Conservation (phyloP, 768 basidiomycete genomes). For the Ephemerocybe angulata region DNA sequence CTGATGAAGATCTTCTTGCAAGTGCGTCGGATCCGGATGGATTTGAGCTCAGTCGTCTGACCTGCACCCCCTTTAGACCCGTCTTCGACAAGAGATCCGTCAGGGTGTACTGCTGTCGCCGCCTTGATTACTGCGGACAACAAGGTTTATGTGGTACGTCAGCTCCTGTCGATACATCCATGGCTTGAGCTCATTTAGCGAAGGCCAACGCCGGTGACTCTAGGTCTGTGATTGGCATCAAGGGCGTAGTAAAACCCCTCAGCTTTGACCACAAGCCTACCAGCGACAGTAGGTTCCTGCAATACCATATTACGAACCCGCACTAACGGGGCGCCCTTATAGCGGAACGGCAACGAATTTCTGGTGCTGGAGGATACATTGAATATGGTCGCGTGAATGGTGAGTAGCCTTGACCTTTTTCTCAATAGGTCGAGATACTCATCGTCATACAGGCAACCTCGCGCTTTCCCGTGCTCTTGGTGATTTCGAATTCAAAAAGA, state of each 20-base stretch:
- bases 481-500: constrained; percentile 99
- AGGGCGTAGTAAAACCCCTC: constrained; percentile 82
- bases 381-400: constrained; percentile 98
- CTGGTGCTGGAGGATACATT: constrained; percentile 89
- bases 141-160: constrained; percentile 78
- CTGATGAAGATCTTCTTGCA: constrained; percentile 89
- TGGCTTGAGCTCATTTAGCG: constrained; percentile 11
- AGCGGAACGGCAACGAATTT: constrained; percentile 86
- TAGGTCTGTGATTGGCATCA: constrained; percentile 78
- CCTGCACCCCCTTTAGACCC: constrained; percentile 53
- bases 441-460: constrained; percentile 69
- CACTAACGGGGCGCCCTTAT: constrained; percentile 10
- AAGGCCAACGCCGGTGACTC: constrained; percentile 99
- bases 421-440: not conserved
- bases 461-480: constrained; percentile 93
- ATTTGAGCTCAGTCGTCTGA: constrained; percentile 14
- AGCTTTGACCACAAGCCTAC: constrained; percentile 96
- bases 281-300: constrained; percentile 61
- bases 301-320: not conserved
- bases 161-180: too few species aligned
- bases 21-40: constrained; percentile 20
- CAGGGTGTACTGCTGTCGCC: constrained; percentile 94
- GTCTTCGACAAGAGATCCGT: constrained; percentile 83
- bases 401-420: constrained; percentile 27
- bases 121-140: constrained; percentile 75